Percentiles rank a stretch among this genome's conserved stretches.
Evolutionary conservation across 805 yeast species (phyloP).

Genomic region (Hanseniaspora guilliermondii): DNA sequence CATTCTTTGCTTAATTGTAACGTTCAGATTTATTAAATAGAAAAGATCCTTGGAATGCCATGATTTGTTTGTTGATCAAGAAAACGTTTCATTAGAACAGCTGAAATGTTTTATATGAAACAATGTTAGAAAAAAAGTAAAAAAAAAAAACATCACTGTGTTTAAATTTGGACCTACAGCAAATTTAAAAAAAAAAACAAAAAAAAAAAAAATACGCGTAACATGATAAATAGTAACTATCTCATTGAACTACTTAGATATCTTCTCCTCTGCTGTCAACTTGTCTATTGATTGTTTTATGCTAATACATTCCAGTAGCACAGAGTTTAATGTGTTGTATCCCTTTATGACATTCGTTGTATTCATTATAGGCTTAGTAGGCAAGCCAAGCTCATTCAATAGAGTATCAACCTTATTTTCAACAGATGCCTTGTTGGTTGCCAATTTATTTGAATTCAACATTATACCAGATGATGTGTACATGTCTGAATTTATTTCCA

Average conservation of each 20-base stretch:
- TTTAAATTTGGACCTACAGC: neutral
- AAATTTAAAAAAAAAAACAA: too few species aligned
- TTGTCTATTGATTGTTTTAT: constrained; percentile 43
- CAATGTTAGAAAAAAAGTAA: neutral
- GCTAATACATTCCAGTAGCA: neutral
- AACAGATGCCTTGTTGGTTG: constrained; percentile 65
- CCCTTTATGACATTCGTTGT: constrained; percentile 61
- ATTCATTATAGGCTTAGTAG: constrained; percentile 77
- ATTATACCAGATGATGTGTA: constrained; percentile 56
- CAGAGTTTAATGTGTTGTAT: neutral
- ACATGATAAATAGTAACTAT: neutral
- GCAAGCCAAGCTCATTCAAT: constrained; percentile 66
- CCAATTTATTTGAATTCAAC: constrained; percentile 64
- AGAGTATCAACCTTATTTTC: constrained; percentile 49
- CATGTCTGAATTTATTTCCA: constrained; percentile 15
- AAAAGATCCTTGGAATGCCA: too few species aligned
- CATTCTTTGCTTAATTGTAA: constrained; percentile 11
- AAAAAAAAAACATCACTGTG: neutral
- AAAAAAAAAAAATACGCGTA: neutral
- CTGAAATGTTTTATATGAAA: too few species aligned
- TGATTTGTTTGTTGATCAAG: too few species aligned
- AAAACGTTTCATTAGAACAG: too few species aligned
- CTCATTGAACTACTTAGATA: constrained; percentile 21
- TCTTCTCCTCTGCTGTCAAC: constrained; percentile 61
- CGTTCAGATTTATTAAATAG: too few species aligned